phyloP scores from a whole-genome alignment of 352 stramenopile genomes.

The Phytophthora kernoviae region DNA sequence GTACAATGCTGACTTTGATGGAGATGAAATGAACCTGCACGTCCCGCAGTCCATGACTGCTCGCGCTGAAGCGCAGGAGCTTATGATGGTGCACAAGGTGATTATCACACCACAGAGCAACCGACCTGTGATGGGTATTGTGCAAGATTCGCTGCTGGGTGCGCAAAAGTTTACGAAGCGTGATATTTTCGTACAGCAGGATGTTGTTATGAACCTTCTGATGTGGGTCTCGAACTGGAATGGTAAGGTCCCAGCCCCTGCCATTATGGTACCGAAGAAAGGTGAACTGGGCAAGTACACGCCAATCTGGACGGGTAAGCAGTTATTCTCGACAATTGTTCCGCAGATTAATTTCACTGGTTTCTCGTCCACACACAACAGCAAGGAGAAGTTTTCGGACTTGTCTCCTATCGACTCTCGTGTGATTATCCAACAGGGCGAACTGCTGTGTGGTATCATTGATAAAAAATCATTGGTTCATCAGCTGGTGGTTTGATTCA shows the following conservation, averaged over 20 bases:
- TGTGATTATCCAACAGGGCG: constrained; percentile 97
- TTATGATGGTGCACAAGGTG: constrained; percentile 99
- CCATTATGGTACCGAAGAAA: constrained; percentile 96
- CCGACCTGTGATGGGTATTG: constrained; percentile 99
- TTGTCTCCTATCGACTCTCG: constrained; percentile 96
- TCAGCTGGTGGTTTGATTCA: constrained; percentile 97
- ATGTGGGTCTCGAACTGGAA: constrained; percentile 99
- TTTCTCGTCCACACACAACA: constrained; percentile 95
- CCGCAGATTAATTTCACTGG: constrained; percentile 96
- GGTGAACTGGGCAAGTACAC: constrained; percentile 84
- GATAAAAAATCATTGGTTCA: constrained; percentile 99
- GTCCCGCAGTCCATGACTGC: constrained; percentile 97
- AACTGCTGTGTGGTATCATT: constrained; percentile 97
- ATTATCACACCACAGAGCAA: constrained; percentile 99
- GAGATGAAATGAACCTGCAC: constrained; percentile 99
- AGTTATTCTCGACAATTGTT: constrained; percentile 97
- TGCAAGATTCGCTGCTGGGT: constrained; percentile 96
- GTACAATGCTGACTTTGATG: constrained; percentile 99
- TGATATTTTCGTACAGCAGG: constrained; percentile 97
- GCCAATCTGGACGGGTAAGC: constrained; percentile 98
- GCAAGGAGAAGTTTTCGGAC: constrained; percentile 87
- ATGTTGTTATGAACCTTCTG: constrained; percentile 98
- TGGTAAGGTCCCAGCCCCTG: constrained; percentile 96
- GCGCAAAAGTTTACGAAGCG: constrained; percentile 98
- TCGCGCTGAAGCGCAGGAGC: constrained; percentile 96